Conservation (phyloP, 2,329 filamentous ascomycete species). For the Paecilomyces sp. region DNA sequence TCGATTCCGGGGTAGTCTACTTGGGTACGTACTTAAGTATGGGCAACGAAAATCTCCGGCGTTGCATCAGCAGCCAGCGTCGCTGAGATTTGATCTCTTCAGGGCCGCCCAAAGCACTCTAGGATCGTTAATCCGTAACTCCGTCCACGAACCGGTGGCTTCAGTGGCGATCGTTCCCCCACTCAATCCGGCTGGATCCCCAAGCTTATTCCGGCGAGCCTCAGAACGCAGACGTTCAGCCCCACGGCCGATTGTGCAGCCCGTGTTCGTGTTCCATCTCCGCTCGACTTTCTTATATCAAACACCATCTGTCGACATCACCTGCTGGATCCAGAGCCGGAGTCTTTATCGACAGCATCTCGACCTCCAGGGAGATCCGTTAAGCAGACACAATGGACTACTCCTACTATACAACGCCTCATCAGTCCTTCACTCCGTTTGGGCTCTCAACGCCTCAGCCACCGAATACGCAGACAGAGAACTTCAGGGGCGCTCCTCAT, state of each 20-base stretch:
- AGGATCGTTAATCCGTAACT: neutral
- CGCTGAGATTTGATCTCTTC: too few species aligned
- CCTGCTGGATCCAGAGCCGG: neutral
- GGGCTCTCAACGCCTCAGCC: conserved; percentile 38
- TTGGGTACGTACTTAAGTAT: too few species aligned
- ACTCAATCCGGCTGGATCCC: neutral
- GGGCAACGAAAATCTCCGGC: too few species aligned
- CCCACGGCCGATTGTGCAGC: neutral
- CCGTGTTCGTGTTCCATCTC: neutral
- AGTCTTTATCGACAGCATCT: neutral
- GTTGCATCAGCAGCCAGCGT: too few species aligned
- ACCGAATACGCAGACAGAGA: conserved; percentile 33
- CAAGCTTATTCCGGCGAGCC: neutral
- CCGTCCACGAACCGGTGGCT: neutral
- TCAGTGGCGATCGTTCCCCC: neutral
- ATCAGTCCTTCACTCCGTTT: conserved; percentile 44
- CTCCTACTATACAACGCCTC: conserved; percentile 41
- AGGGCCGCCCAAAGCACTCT: too few species aligned
- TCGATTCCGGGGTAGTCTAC: too few species aligned
- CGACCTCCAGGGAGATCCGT: neutral
- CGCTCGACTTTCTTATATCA: neutral
- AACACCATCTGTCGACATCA: neutral
- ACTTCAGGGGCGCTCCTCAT: conserved; percentile 37
- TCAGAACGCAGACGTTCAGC: neutral
- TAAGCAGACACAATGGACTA: conserved; percentile 47